Evolutionary conservation across 331 rosid species (phyloP), one percentile per base, ranked within the genome.

Genomic region (Spiraea crenata): DNA sequence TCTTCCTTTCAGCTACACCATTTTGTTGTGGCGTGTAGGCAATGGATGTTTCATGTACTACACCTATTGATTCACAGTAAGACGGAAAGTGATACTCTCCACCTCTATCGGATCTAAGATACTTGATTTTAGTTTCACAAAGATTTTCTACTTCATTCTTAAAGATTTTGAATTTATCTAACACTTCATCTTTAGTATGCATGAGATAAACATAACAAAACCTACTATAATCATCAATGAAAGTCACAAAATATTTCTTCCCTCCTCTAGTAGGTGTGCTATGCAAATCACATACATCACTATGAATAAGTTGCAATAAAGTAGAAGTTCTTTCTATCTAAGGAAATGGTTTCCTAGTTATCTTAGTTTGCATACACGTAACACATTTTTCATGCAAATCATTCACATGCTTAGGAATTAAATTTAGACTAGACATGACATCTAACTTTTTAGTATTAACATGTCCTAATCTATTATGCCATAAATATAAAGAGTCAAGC

Each of bases 141-240:
- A 34, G 55, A 58, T 57, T 35, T 69, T 69, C 37, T 34, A 47
- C 68, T 59, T 71, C 39, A 59, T 9, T 34, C 35, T 59, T 71
- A 35, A 19, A 46, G 2, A n/a, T 15, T 5, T 68, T 51, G 48
- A 71, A 60, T n/a, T 45, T 40, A 3, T 59, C 34, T 14, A 59
- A n/a, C 7, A 70, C 65, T 25, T 70, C 65, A 57, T 70, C 42
- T 6, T 57, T 70, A 11, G 44, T n/a, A 31, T 25, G 65, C 61
- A 68, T 13, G 3, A 57, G 10, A 57, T 57, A 57, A 5, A 57
- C 42, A 9, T 44, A 45, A n/a, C 37, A 65, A 47, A 40, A 19
- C 6, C 31, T 25, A 25, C 31, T 25, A 25, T 25, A 25, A 25
- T 25, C 31, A 25, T 25, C 31, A 25, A 25, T 25, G 31, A 25